Evolutionary conservation across 1,284 basidiomycete genomes (phyloP), one percentile per base, ranked within the genome.

Genomic region (Trichosporon ovoides): DNA sequence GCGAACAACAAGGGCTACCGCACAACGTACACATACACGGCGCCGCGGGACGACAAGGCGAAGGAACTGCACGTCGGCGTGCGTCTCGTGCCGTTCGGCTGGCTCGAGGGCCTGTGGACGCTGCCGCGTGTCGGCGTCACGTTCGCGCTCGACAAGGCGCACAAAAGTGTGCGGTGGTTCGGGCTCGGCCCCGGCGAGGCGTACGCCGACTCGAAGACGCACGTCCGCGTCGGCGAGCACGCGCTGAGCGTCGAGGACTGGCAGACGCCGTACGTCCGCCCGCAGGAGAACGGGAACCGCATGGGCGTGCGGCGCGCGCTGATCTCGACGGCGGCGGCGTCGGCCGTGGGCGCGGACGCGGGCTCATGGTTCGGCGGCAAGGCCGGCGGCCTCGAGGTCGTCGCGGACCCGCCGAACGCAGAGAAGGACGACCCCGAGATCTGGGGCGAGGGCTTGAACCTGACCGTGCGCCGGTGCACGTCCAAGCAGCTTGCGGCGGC

Each of bases 381-480:
- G 16, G 22, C 14, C 28, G 49, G 33, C 34, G 49, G 34, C 10
- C 49, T 51, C 49, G 49, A 51, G 20, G 49, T 51, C 12, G 33
- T 38, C 52, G 36, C 24, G 9, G 33, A 51, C 18, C 31, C 49
- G 33, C 33, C 31, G 49, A 19, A 38, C 9, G 28, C 28, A 20
- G 14, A 37, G 5, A 52, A 38, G 36, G 36, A 40, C 36, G 52
- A 53, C 22, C 24, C 16, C n/a, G 36, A 31, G 22, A 14, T 34
- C 11, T 31, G 31, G 53, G 52, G 52, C 3, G 28, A 18, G 4
- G 37, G 37, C n/a, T 53, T 52, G 20, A 51, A 37, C n/a, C 38
- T 67, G 35, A 63, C 60, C 19, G 62, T 56, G 3, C 37, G 62
- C 18, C 58, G 61, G 14, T 67, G 66, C 64, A 63, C 63, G 3